These are phyloP conservation scores for Populus hybrid DNA, from an alignment of 441 rosid species.

Conservation along the genomic window DNA sequence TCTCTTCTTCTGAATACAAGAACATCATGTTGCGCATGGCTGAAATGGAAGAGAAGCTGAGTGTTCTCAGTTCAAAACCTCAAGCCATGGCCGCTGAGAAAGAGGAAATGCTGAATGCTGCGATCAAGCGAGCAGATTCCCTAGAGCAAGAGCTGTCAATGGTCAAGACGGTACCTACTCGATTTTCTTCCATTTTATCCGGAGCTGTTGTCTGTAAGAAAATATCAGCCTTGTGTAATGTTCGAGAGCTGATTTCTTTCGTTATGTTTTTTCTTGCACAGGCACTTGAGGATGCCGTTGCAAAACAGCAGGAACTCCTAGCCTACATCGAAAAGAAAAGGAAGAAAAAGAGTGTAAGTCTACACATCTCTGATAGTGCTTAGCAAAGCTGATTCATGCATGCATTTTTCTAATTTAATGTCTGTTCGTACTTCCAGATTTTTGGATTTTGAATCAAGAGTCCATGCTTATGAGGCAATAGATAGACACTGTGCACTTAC, in stretches of 20 bases:
- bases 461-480: constrained; percentile 14
- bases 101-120: constrained; percentile 60
- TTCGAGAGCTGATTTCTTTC: too few relatives aligned
- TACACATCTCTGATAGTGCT: not conserved
- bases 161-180: constrained; percentile 53
- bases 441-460: constrained; percentile 32
- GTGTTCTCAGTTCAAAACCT: constrained; percentile 30
- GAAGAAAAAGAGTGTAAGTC: constrained; percentile 46
- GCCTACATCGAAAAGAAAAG: constrained; percentile 67
- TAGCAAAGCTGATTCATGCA: not conserved
- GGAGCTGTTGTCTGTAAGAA: not conserved
- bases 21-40: constrained; percentile 62
- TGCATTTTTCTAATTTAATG: constrained; percentile 6
- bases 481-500: not conserved
- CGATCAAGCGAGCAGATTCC: constrained; percentile 47
- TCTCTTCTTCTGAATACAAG: constrained; percentile 48
- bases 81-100: constrained; percentile 50
- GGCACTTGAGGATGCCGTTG: constrained; percentile 65
- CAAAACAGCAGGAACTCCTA: constrained; percentile 50
- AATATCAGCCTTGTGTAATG: too few relatives aligned
- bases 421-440: constrained; percentile 22
- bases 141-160: constrained; percentile 64
- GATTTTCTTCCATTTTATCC: not conserved
- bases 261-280: constrained; percentile 16
- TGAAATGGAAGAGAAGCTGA: constrained; percentile 65